These are phyloP conservation scores for Phytophthora fragariaefolia DNA, from an alignment of 352 stramenopile genomes.

Conservation along the genomic window DNA sequence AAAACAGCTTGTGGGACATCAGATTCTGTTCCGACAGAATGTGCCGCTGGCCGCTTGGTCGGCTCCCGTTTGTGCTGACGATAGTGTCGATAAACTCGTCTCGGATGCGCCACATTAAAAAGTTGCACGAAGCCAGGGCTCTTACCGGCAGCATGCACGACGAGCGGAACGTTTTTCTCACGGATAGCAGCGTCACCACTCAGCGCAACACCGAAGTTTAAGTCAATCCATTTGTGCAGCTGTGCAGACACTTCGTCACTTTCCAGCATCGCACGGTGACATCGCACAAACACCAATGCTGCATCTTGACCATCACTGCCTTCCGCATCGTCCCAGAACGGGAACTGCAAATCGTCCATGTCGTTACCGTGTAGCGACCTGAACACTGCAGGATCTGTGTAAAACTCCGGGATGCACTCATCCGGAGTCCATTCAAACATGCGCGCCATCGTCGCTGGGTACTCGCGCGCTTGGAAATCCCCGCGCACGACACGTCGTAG, in stretches of 20 bases:
- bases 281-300: constrained; percentile 80
- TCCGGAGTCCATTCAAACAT: constrained; percentile 96
- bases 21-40: constrained; percentile 8
- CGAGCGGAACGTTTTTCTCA: constrained; percentile 93
- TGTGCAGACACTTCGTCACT: constrained; percentile 83
- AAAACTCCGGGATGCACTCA: constrained; percentile 97
- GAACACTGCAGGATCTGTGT: constrained; percentile 88
- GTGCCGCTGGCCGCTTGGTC: constrained; percentile 2
- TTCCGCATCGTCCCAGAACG: constrained; percentile 69
- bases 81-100: constrained; percentile 14
- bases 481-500: constrained; percentile 89
- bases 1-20: constrained; percentile 9
- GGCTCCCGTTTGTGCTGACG: neutral
- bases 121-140: constrained; percentile 83
- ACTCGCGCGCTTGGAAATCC: constrained; percentile 95
- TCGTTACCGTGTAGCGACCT: constrained; percentile 71
- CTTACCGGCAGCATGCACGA: constrained; percentile 51
- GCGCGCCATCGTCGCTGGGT: constrained; percentile 88
- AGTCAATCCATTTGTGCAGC: constrained; percentile 95
- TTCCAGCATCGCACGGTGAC: constrained; percentile 94
- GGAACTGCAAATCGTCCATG: constrained; percentile 80
- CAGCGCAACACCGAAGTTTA: constrained; percentile 94
- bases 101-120: constrained; percentile 55
- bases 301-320: constrained; percentile 18
- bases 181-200: constrained; percentile 78